These are phyloP conservation scores for Fusarium sp. DNA, from an alignment of 2,329 filamentous ascomycete species.

Conservation along the genomic window DNA sequence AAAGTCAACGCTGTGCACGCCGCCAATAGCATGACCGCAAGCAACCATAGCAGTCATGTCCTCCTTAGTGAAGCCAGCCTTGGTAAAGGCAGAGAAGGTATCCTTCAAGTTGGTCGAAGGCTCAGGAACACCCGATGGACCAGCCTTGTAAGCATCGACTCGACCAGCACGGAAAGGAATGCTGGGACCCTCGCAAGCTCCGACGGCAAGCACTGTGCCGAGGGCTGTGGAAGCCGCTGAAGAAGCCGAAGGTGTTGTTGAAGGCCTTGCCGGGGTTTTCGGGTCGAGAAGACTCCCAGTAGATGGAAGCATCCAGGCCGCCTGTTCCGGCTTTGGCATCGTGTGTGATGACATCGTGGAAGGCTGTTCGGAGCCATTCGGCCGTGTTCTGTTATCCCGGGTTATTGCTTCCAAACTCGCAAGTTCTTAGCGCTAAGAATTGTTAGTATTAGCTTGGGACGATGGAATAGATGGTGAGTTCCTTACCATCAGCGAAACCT, in stretches of 20 bases:
- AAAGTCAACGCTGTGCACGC: conserved; percentile 56
- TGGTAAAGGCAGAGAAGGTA: conserved; percentile 42
- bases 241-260: conserved; percentile 48
- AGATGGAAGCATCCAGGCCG: conserved; percentile 40
- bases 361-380: conserved; percentile 42
- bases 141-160: conserved; percentile 44
- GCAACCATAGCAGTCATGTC: conserved; percentile 51
- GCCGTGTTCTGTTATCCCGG: conserved; percentile 36
- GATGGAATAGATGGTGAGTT: accelerated
- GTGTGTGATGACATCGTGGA: conserved; percentile 41
- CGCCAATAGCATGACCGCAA: conserved; percentile 50
- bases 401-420: conserved; percentile 22
- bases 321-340: conserved; percentile 31
- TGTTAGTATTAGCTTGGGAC: not conserved
- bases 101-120: conserved; percentile 41
- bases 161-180: conserved; percentile 46
- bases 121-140: conserved; percentile 44
- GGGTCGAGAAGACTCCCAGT: conserved; percentile 33
- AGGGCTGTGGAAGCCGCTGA: conserved; percentile 9
- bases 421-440: conserved; percentile 25
- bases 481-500: conserved; percentile 10
- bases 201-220: conserved; percentile 46
- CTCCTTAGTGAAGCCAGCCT: conserved; percentile 44
- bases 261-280: conserved; percentile 38
- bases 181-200: conserved; percentile 49